These are phyloP conservation scores for Casaregolazyma lundiana DNA, from an alignment of 1,139 yeast species.

Conservation along the genomic window DNA sequence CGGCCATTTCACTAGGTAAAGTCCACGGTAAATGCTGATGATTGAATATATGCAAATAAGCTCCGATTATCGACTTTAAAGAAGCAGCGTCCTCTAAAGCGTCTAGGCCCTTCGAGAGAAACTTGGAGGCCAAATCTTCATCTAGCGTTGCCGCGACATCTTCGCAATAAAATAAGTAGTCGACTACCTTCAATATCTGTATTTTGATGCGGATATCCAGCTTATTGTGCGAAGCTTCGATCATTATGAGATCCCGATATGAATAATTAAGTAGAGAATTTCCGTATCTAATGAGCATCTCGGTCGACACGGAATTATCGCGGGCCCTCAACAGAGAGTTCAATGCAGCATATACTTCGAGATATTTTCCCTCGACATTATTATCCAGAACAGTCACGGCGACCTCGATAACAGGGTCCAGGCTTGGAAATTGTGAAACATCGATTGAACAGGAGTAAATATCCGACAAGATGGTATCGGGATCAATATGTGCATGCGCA, in stretches of 20 bases:
- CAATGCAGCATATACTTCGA: conserved; percentile 22
- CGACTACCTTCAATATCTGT: conserved; percentile 25
- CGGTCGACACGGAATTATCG: conserved; percentile 18
- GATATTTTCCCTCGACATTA: conserved; percentile 15
- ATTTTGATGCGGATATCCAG: conserved; percentile 20
- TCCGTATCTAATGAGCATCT: conserved; percentile 17
- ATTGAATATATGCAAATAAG: conserved; percentile 26
- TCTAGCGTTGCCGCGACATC: conserved; percentile 23
- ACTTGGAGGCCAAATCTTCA: conserved; percentile 22
- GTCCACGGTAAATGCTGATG: conserved; percentile 24
- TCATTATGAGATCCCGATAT: conserved; percentile 20
- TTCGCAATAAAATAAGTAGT: conserved; percentile 22
- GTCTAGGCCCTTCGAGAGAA: conserved; percentile 22
- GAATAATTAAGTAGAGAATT: conserved; percentile 19
- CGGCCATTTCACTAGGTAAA: conserved; percentile 21
- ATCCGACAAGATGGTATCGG: conserved; percentile 15
- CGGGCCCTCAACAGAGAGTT: conserved; percentile 19
- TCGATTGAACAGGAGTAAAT: conserved; percentile 21
- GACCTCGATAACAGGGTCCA: conserved; percentile 21
- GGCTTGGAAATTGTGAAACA: conserved; percentile 14
- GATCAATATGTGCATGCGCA: neutral
- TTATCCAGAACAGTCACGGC: conserved; percentile 17
- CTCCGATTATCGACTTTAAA: conserved; percentile 24
- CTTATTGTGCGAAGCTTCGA: conserved; percentile 17
- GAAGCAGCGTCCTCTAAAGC: conserved; percentile 20